These are phyloP conservation scores for Circinella minor DNA, from an alignment of 371 early-diverging fungal species.

Conservation along the genomic window DNA sequence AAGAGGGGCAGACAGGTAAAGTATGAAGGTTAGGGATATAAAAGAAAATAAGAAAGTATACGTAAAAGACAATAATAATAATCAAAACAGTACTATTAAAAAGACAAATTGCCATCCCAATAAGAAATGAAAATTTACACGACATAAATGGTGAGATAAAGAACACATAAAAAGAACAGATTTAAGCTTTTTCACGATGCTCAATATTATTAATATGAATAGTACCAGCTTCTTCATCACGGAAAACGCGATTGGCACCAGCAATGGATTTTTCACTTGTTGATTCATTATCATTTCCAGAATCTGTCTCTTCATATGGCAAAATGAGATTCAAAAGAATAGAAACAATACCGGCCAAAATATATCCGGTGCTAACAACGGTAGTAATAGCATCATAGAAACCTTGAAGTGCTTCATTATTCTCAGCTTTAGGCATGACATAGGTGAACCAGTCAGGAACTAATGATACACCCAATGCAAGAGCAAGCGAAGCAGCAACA, in stretches of 20 bases:
- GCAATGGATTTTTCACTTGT: background rate
- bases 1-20: no score
- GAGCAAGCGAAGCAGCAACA: conserved; percentile 47
- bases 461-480: conserved; percentile 59
- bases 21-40: no score
- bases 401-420: conserved; percentile 45
- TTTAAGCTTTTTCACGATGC: no score
- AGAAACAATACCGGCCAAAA: conserved; percentile 57
- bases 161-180: no score
- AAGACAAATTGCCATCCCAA: background rate
- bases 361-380: conserved; percentile 58
- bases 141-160: no score
- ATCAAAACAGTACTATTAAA: no score
- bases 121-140: background rate
- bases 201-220: conserved; percentile 4
- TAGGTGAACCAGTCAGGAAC: conserved; percentile 61
- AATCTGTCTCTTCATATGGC: conserved; percentile 27
- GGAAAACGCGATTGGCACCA: conserved; percentile 17
- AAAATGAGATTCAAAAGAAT: conserved; percentile 55
- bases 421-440: conserved; percentile 47
- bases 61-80: no score
- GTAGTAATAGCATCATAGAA: conserved; percentile 56
- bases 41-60: no score
- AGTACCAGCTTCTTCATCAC: conserved; percentile 22
- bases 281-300: background rate